Conservation (phyloP, 2,329 filamentous ascomycete genomes). For the Pyricularia pennisetigena region DNA sequence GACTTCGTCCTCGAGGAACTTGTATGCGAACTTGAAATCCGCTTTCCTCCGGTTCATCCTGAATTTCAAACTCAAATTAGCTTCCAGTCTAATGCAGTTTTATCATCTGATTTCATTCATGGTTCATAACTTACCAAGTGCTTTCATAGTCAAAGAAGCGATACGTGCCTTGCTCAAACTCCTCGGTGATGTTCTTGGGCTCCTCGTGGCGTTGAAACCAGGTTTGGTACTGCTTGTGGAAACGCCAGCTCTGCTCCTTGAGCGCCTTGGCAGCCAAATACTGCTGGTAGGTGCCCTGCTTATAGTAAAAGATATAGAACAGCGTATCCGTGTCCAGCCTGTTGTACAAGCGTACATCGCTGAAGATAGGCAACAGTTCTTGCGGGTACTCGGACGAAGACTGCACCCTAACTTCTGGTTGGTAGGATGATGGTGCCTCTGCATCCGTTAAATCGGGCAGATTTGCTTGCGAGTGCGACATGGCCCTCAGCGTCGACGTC, state of each 20-base stretch:
- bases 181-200: constrained; percentile 96
- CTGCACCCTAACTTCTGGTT: constrained; percentile 70
- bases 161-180: constrained; percentile 98
- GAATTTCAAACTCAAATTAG: constrained; percentile 6
- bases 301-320: constrained; percentile 99
- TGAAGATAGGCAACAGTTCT: constrained; percentile 83
- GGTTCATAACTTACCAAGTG: constrained; percentile 67
- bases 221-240: constrained; percentile 99
- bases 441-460: constrained; percentile 70
- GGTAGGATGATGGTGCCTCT: constrained; percentile 75
- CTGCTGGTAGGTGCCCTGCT: constrained; percentile 91
- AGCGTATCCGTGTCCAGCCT: constrained; percentile 91
- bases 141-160: constrained; percentile 99
- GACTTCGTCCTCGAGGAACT: constrained; percentile 92
- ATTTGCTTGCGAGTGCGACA: constrained; percentile 62
- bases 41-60: constrained; percentile 99
- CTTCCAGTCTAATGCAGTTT: not conserved
- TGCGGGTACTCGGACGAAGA: constrained; percentile 70
- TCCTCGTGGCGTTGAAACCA: constrained; percentile 99
- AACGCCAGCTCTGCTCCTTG: constrained; percentile 97
- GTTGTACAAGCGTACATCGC: constrained; percentile 79
- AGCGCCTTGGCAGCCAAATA: constrained; percentile 93
- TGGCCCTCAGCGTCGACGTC: constrained; percentile 61
- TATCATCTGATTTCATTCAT: not conserved
- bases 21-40: constrained; percentile 97